Evolutionary conservation across 495 filamentous ascomycete genomes (phyloP).

Genomic region (Rhizodiscina lignyota): DNA sequence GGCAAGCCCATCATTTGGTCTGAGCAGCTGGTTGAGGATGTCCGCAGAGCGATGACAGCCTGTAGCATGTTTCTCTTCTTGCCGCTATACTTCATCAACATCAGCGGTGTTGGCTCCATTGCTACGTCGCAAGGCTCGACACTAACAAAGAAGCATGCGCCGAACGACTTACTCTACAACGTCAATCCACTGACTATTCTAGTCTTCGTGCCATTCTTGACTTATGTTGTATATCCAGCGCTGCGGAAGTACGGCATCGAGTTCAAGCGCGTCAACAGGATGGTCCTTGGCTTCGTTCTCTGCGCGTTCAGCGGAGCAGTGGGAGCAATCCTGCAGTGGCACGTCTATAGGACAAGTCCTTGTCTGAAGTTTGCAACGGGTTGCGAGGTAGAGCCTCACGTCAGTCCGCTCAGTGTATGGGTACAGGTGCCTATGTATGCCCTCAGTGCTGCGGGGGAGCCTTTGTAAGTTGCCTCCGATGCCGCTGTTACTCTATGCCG

Average conservation of each 20-base stretch:
- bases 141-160: slow-evolving; percentile 47
- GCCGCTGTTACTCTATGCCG: no score
- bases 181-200: slow-evolving; percentile 17
- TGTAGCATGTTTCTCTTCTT: slow-evolving; percentile 37
- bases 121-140: slow-evolving; percentile 38
- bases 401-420: slow-evolving; percentile 8
- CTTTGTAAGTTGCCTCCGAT: no score
- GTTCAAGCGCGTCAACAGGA: slow-evolving; percentile 9
- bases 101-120: slow-evolving; percentile 30
- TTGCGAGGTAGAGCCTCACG: slow-evolving; percentile 5
- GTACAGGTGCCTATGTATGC: slow-evolving; percentile 12
- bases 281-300: slow-evolving; percentile 13
- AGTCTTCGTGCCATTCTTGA: slow-evolving; percentile 12
- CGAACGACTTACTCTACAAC: slow-evolving; percentile 23
- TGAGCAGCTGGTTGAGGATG: slow-evolving; percentile 32
- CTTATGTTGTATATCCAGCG: slow-evolving; percentile 15
- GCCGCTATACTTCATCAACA: slow-evolving; percentile 30
- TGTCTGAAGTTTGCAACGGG: slow-evolving; percentile 8
- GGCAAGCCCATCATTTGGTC: no score
- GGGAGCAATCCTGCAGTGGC: slow-evolving; percentile 11
- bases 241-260: slow-evolving; percentile 9
- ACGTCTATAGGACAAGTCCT: slow-evolving; percentile 11
- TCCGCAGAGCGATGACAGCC: slow-evolving; percentile 28
- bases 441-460: slow-evolving; percentile 10
- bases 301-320: slow-evolving; percentile 8